These are phyloP conservation scores for Russula sp. DNA, from an alignment of 768 basidiomycete genomes.

Conservation along the genomic window DNA sequence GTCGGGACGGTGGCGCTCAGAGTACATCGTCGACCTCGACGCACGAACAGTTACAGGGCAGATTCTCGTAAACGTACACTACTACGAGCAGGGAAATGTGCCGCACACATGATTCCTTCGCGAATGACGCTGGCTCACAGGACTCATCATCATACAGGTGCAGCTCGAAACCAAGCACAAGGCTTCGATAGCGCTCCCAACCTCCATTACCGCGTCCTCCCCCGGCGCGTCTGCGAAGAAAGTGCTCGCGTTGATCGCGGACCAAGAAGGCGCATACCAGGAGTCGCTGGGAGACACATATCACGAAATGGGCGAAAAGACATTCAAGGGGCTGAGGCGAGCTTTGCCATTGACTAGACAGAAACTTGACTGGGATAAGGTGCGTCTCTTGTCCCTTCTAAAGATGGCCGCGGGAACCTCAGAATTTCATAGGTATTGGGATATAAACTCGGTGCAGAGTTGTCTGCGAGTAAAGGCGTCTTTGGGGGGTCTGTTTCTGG, in stretches of 20 bases:
- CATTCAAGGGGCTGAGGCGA: constrained; percentile 85
- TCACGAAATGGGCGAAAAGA: constrained; percentile 86
- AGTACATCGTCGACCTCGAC: constrained; percentile 68
- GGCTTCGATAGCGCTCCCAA: constrained; percentile 56
- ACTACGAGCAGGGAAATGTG: constrained; percentile 97
- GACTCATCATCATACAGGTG: constrained; percentile 46
- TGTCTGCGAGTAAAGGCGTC: constrained; percentile 57
- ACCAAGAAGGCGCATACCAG: constrained; percentile 79
- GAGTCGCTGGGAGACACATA: constrained; percentile 75
- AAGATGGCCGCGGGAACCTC: not conserved
- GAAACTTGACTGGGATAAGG: constrained; percentile 96
- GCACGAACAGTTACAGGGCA: constrained; percentile 60
- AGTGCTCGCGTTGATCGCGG: constrained; percentile 73
- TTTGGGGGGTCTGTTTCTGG: constrained; percentile 34
- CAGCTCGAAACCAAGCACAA: constrained; percentile 79
- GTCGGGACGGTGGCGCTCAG: constrained; percentile 94
- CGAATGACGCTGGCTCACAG: not conserved
- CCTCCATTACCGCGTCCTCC: constrained; percentile 48
- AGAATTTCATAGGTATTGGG: constrained; percentile 40
- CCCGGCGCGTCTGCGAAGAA: constrained; percentile 54
- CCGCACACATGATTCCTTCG: constrained; percentile 24
- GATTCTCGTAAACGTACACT: constrained; percentile 84
- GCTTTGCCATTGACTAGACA: constrained; percentile 89
- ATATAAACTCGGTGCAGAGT: constrained; percentile 72
- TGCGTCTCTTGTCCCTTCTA: constrained; percentile 27